Percentiles rank a stretch among this genome's conserved stretches.
Evolutionary conservation across 192 early-diverging fungal species (phyloP).

Genomic region (Thoreauomyces humboldtii): DNA sequence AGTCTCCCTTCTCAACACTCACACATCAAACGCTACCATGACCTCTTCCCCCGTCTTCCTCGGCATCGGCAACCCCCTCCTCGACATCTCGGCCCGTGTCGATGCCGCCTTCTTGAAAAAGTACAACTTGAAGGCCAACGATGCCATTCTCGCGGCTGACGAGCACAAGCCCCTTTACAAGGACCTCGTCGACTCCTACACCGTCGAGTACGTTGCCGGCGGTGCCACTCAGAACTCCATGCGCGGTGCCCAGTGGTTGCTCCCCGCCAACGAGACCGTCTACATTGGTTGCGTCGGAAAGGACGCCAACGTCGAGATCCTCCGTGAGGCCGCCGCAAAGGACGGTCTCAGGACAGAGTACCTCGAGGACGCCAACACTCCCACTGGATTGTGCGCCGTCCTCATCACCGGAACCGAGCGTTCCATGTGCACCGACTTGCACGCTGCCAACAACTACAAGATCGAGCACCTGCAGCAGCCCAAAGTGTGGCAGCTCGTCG

Average conservation of each 20-base stretch:
- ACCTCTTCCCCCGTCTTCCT: constrained; percentile 56
- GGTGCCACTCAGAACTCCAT: constrained; percentile 96
- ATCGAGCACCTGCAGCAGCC: constrained; percentile 63
- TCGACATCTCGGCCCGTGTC: constrained; percentile 91
- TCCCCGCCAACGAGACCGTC: constrained; percentile 82
- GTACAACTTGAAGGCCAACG: constrained; percentile 90
- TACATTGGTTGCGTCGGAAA: constrained; percentile 93
- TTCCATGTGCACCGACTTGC: constrained; percentile 92
- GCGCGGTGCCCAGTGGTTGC: constrained; percentile 75
- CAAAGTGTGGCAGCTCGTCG: constrained; percentile 84
- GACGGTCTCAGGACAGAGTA: constrained; percentile 92
- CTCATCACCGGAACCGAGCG: constrained; percentile 86
- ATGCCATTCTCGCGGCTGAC: constrained; percentile 90
- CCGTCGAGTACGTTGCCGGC: constrained; percentile 84
- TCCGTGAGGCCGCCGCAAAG: constrained; percentile 72
- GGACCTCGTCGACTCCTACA: constrained; percentile 69
- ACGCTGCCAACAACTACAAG: constrained; percentile 88
- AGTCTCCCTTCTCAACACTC: too few relatives aligned
- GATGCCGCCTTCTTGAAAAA: constrained; percentile 71
- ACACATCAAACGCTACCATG: too few relatives aligned
- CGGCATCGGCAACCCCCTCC: constrained; percentile 95
- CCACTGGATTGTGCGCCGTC: constrained; percentile 95
- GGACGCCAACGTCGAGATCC: constrained; percentile 74
- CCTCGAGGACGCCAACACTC: constrained; percentile 67
- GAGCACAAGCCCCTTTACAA: constrained; percentile 85